Base-by-base conservation (phyloP, 139 green algal species). In the Yamagishiella unicocca region DNA sequence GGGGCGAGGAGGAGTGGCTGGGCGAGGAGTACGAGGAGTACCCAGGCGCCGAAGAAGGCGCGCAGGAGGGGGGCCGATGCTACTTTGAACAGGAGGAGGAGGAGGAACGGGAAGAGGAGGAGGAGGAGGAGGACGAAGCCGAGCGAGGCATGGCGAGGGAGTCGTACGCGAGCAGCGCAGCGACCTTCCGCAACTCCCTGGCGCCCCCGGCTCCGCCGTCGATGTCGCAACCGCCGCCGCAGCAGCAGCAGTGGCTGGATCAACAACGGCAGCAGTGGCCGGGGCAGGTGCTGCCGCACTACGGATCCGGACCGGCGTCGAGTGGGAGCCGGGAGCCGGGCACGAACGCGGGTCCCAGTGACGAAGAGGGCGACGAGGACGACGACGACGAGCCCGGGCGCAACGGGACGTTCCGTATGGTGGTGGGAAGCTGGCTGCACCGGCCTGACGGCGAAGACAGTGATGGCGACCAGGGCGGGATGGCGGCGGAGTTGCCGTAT, bases 351-450 rank as follows among this genome's bases (percentile, higher is more conserved):
- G n/a, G n/a, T n/a, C n/a, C n/a, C n/a, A n/a, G n/a, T n/a, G n/a
- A n/a, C n/a, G n/a, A n/a, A n/a, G n/a, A n/a, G n/a, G n/a, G n/a
- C n/a, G n/a, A n/a, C n/a, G n/a, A n/a, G n/a, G n/a, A n/a, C n/a
- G n/a, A n/a, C n/a, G n/a, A n/a, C n/a, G n/a, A n/a, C n/a, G n/a
- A n/a, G n/a, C n/a, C n/a, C n/a, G n/a, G n/a, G n/a, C n/a, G n/a
- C n/a, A n/a, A n/a, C n/a, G n/a, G n/a, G n/a, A n/a, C n/a, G n/a
- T 83, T 83, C 33, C 53, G 54, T 21, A 7, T 83, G 53, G 76
- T 83, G 19, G 76, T 83, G 8, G 76, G 76, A 2, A 83, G 54
- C 54, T 83, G 76, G 76, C 76, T 83, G 31, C 61, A 40, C 19
- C 33, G 45, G 29, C 72, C 72, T 4, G 70, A 21, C 4, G 45